Conservation (phyloP, 179 eudicot genomes). For the Pouteria campechiana region DNA sequence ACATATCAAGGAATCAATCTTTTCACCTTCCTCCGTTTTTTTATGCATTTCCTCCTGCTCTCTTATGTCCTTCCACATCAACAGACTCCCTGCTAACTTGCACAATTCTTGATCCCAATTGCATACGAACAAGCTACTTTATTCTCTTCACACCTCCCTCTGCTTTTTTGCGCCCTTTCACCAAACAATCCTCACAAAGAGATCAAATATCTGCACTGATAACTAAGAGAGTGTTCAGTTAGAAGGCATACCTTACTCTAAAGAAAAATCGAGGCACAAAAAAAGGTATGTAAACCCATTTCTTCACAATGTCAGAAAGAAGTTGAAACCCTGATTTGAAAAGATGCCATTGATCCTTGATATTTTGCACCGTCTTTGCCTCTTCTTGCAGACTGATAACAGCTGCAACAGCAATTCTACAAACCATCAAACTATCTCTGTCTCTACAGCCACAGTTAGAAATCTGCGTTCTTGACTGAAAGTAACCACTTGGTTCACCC, state of each 20-base stretch:
- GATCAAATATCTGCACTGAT: too few species aligned
- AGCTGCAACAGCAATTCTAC: slow-evolving; percentile 30
- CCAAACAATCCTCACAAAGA: too few species aligned
- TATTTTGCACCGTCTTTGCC: slow-evolving; percentile 6
- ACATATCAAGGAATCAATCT: too few species aligned
- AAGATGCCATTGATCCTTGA: slow-evolving; percentile 10
- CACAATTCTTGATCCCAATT: too few species aligned
- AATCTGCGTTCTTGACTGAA: slow-evolving; percentile 20
- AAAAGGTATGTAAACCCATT: slow-evolving; percentile 45
- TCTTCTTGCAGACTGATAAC: slow-evolving; percentile 30
- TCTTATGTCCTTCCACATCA: too few species aligned
- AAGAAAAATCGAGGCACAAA: slow-evolving; percentile 52
- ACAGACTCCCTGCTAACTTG: too few species aligned
- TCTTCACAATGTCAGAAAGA: slow-evolving; percentile 26
- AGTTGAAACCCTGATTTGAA: slow-evolving; percentile 19
- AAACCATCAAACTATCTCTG: slow-evolving; percentile 20
- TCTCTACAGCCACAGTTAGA: slow-evolving; percentile 18
- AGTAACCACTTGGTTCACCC: slow-evolving; percentile 17
- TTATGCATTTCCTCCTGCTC: too few species aligned
- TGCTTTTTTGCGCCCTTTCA: too few species aligned
- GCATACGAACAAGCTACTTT: too few species aligned
- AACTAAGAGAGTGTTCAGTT: too few species aligned
- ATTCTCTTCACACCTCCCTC: too few species aligned
- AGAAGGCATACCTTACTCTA: slow-evolving; percentile 45
- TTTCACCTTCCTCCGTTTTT: too few species aligned